Evolutionary conservation across 2,329 filamentous ascomycete species (phyloP).

Genomic region (Calonectria fujianensis): DNA sequence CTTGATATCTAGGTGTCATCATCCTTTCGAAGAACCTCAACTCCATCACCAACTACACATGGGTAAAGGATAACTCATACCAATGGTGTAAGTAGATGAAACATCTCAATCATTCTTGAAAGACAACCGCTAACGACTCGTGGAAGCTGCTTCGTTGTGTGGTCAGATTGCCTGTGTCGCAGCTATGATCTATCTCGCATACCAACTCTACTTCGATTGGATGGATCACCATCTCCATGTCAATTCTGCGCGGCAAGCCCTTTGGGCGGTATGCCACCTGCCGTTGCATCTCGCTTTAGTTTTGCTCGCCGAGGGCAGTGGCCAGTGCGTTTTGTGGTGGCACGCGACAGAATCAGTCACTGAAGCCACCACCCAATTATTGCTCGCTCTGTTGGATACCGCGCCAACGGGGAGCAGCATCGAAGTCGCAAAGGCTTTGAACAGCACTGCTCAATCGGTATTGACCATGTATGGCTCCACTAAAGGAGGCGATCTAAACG

Average conservation of each 20-base stretch:
- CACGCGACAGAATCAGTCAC: slow-evolving; percentile 22
- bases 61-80: slow-evolving; percentile 11
- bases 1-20: slow-evolving; percentile 23
- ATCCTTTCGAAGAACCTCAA: slow-evolving; percentile 35
- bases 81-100: slow-evolving; percentile 23
- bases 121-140: neutral
- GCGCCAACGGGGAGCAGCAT: too few relatives aligned
- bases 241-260: slow-evolving; percentile 5
- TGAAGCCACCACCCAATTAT: too few relatives aligned
- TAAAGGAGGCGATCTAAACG: too few relatives aligned
- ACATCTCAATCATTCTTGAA: neutral
- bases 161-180: slow-evolving; percentile 32
- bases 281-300: slow-evolving; percentile 30
- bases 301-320: slow-evolving; percentile 30
- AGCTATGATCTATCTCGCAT: slow-evolving; percentile 27
- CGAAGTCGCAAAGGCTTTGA: too few relatives aligned
- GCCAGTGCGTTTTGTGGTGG: slow-evolving; percentile 36
- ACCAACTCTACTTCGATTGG: slow-evolving; percentile 41
- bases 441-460: too few relatives aligned
- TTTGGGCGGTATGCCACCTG: slow-evolving; percentile 30
- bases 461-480: too few relatives aligned
- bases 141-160: slow-evolving; percentile 19
- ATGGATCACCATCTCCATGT: slow-evolving; percentile 37
- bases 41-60: slow-evolving; percentile 32
- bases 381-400: too few relatives aligned